Conservation (phyloP, 2,329 filamentous ascomycete genomes). For the Polytolypa hystricis region DNA sequence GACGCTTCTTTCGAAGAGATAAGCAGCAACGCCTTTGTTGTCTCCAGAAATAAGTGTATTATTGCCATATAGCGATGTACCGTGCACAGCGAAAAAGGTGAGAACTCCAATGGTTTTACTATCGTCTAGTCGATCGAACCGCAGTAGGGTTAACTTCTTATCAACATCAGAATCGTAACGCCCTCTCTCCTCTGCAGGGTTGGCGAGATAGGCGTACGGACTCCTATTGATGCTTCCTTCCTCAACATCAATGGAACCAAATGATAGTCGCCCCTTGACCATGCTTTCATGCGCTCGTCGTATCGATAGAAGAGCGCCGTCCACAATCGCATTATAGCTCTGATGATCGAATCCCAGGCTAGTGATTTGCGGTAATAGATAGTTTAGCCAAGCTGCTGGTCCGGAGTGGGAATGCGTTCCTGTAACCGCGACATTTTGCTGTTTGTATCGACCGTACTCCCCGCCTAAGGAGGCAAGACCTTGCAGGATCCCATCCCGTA, state of each 20-base stretch:
- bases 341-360: conserved; percentile 76
- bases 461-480: conserved; percentile 57
- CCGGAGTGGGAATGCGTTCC: conserved; percentile 91
- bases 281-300: conserved; percentile 65
- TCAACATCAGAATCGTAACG: conserved; percentile 57
- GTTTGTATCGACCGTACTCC: conserved; percentile 63
- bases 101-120: conserved; percentile 67
- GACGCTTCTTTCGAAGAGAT: conserved; percentile 66
- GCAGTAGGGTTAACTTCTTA: conserved; percentile 68
- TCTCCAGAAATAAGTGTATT: conserved; percentile 89
- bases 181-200: conserved; percentile 63
- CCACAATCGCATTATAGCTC: conserved; percentile 79
- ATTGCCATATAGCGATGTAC: conserved; percentile 81
- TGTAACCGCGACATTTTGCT: conserved; percentile 76
- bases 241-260: conserved; percentile 57
- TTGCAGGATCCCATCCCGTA: conserved; percentile 76
- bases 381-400: conserved; percentile 88
- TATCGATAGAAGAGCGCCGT: conserved; percentile 74
- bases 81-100: conserved; percentile 87
- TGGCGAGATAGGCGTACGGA: conserved; percentile 75
- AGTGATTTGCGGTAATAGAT: conserved; percentile 82
- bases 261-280: conserved; percentile 56
- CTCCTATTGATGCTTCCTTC: conserved; percentile 85
- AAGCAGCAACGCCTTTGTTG: conserved; percentile 89
- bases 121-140: conserved; percentile 63